A percentile compares a stretch with the other conserved stretches of the same genome.
phyloP scores from a whole-genome alignment of 768 basidiomycete genomes.

The Mycena polygramma region DNA sequence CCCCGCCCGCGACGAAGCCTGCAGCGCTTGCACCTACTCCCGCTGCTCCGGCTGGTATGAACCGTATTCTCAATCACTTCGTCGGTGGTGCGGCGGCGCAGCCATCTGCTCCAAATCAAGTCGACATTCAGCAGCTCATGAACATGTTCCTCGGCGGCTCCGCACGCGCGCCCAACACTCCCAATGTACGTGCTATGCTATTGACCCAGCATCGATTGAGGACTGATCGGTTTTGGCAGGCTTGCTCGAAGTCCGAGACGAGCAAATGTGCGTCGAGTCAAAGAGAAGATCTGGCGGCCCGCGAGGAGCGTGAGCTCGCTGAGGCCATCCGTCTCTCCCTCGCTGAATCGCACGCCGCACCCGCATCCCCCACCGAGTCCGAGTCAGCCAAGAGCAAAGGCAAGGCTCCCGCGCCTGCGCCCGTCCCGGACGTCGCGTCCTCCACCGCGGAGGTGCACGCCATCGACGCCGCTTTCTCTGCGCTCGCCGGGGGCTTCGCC shows the following conservation, averaged over 20 bases:
- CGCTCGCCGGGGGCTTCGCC: conserved; percentile 53
- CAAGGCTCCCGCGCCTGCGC: conserved; percentile 45
- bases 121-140: conserved; percentile 33
- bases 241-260: too few relatives aligned
- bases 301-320: conserved; percentile 56
- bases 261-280: conserved; percentile 6
- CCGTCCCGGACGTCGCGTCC: conserved; percentile 47
- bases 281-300: conserved; percentile 33
- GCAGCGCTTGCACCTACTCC: conserved; percentile 4
- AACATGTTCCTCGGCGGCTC: conserved; percentile 31
- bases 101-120: neutral
- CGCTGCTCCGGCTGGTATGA: conserved; percentile 2
- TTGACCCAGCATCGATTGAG: too few relatives aligned
- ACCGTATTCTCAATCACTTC: conserved; percentile 20
- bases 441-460: conserved; percentile 55
- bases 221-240: too few relatives aligned
- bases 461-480: conserved; percentile 57
- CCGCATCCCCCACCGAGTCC: conserved; percentile 25
- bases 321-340: conserved; percentile 56
- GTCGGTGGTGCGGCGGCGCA: conserved; percentile 10
- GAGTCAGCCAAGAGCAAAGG: conserved; percentile 56
- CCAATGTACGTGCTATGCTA: too few relatives aligned
- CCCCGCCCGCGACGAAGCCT: neutral
- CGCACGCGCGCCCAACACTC: too few relatives aligned
- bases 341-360: conserved; percentile 34